These are phyloP conservation scores for Gleditsia sinensis DNA, from an alignment of 306 rosid species.

Conservation along the genomic window DNA sequence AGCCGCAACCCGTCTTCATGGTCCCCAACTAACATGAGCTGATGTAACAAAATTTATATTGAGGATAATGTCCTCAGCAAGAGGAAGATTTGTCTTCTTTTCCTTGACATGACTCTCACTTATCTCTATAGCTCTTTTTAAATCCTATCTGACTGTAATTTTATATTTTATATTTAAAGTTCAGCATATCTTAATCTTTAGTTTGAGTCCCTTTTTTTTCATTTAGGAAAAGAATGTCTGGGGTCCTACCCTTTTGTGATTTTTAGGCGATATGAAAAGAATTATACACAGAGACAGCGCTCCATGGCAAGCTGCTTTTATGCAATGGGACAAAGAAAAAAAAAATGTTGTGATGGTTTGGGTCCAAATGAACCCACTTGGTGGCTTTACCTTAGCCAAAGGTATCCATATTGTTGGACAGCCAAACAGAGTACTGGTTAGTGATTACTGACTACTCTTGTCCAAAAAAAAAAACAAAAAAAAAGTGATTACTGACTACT, in stretches of 20 bases:
- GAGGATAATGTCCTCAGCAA: not conserved
- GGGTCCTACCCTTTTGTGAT: slow-evolving; percentile 7
- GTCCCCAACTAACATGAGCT: not conserved
- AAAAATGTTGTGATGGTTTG: slow-evolving; percentile 27
- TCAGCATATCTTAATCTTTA: not conserved
- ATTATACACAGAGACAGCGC: not conserved
- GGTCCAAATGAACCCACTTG: slow-evolving; percentile 19
- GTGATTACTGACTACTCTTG: not conserved
- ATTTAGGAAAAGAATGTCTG: not conserved
- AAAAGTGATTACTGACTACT: not conserved
- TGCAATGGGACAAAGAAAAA: not conserved
- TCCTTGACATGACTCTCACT: not conserved
- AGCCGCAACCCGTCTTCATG: not conserved
- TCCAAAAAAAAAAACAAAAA: no score
- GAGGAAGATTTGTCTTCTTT: not conserved
- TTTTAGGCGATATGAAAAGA: not conserved
- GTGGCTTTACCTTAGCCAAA: not conserved
- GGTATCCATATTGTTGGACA: not conserved
- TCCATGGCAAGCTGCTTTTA: slow-evolving; percentile 12
- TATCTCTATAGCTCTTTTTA: not conserved
- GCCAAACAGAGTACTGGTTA: not conserved
- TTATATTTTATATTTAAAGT: not conserved
- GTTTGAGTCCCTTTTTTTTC: not conserved
- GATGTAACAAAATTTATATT: not conserved
- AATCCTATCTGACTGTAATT: not conserved